phyloP scores from a whole-genome alignment of 163 green algal genomes.

The Prototheca stagnorum region DNA sequence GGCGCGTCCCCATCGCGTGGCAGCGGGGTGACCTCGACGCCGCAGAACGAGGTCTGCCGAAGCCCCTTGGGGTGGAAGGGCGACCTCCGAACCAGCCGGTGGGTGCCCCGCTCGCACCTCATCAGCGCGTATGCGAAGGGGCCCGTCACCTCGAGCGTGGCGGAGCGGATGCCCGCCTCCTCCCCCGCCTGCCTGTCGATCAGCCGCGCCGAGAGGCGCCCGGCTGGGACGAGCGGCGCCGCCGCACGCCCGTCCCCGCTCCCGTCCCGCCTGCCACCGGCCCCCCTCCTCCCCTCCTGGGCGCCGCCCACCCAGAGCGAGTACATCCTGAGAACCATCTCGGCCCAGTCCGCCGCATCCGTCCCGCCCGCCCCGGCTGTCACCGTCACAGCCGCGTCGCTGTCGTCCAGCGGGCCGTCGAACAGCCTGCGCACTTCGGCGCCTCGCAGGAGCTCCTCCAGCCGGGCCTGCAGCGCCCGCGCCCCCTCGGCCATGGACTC shows the following conservation, averaged over 20 bases:
- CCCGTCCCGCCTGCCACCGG: too few relatives aligned
- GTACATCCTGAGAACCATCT: constrained; percentile 93
- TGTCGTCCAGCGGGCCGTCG: constrained; percentile 48
- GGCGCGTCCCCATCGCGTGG: background rate
- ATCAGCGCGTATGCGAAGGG: constrained; percentile 77
- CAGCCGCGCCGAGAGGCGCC: constrained; percentile 19
- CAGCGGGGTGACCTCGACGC: constrained; percentile 88
- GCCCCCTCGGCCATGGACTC: constrained; percentile 8
- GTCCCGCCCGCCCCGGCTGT: constrained; percentile 66
- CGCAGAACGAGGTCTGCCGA: constrained; percentile 90
- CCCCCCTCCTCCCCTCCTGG: too few relatives aligned
- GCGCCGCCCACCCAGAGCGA: constrained; percentile 37
- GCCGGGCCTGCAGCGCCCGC: background rate
- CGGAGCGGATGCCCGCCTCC: constrained; percentile 78
- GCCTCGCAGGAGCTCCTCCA: constrained; percentile 18
- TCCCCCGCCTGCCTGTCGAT: constrained; percentile 45
- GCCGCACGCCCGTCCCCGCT: too few relatives aligned
- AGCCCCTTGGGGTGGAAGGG: constrained; percentile 86
- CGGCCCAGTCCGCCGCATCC: constrained; percentile 82
- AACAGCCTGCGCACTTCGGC: constrained; percentile 63
- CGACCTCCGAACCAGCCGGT: constrained; percentile 82
- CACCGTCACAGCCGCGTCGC: constrained; percentile 46
- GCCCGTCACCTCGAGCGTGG: constrained; percentile 63
- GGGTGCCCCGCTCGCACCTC: constrained; percentile 53
- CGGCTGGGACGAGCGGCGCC: too few relatives aligned